Evolutionary conservation across 345 rosid species (phyloP), one percentile per base, ranked within the genome.

Genomic region (Eucalyptus viminalis): DNA sequence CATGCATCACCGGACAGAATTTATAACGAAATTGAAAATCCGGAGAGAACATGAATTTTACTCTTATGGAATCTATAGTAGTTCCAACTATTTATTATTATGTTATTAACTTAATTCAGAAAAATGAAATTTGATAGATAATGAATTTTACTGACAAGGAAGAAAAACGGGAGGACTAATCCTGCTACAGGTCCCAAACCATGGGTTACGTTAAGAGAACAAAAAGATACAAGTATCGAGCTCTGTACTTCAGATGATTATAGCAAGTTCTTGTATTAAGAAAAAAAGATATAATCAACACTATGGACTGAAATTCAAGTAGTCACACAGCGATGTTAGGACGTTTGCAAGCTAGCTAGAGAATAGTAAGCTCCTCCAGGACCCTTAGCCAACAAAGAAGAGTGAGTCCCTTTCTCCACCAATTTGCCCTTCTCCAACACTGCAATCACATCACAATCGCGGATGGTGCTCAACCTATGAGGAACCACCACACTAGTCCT

Each of bases 401-500:
- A 87, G 88, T 92, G 93, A 44, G 86, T 87, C 85, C 93, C 93
- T 80, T 88, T 89, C 60, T 92, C 93, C 14, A 89, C 89, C 19
- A 92, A 89, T 47, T 83, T 89, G 13, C 93, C 93, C 83, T 87
- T 92, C 44, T 90, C 90, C 90, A 92, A 67, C 54, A 92, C 92
- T 6, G 90, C 89, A 54, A 92, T 92, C 11, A 49, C 43, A 49
- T 92, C 90, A 43, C 93, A 92, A n/a, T 86, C 86, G 16, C 87
- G 92, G 60, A 92, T 88, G 43, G 90, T 90, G 49, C 92, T 90
- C 25, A 92, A 53, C 87, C 92, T 88, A 50, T 92, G 93, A 5
- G 93, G 92, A 3, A 92, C 91, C 21, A 92, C 91, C 4, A 92
- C 90, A 25, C 91, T 92, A 11, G 92, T 92, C 86, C 93, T 89